Conservation (phyloP, 306 rosid species). For the Prunus kanzakura region DNA sequence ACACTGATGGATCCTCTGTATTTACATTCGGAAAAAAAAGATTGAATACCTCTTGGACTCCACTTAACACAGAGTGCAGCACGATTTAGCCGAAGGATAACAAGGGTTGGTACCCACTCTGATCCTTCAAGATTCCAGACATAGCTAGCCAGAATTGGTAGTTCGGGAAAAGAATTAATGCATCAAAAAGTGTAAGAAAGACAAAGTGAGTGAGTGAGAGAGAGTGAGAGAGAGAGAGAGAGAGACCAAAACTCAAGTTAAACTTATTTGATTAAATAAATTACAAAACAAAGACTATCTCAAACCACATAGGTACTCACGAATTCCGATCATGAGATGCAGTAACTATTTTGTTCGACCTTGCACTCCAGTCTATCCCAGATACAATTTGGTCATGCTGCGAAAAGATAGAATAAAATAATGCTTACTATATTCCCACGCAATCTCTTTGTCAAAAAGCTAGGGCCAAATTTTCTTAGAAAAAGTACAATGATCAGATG, state of each 20-base stretch:
- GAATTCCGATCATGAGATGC: slow-evolving; percentile 97
- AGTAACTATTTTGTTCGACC: slow-evolving; percentile 83
- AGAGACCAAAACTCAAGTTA: neutral
- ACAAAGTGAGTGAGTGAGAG: neutral
- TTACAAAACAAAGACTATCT: slow-evolving; percentile 14
- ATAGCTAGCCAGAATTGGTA: slow-evolving; percentile 46
- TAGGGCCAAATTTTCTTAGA: neutral
- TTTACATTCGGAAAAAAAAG: neutral
- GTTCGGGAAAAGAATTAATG: slow-evolving; percentile 6
- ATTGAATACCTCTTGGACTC: slow-evolving; percentile 88
- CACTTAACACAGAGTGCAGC: slow-evolving; percentile 97
- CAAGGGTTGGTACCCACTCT: slow-evolving; percentile 95
- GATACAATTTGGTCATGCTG: slow-evolving; percentile 97
- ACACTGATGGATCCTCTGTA: neutral
- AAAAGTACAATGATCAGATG: slow-evolving; percentile 2
- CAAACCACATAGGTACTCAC: slow-evolving; percentile 55
- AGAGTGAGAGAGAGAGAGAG: neutral
- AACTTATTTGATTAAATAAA: neutral
- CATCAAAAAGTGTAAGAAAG: neutral
- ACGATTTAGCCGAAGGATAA: slow-evolving; percentile 89
- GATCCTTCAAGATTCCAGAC: slow-evolving; percentile 95
- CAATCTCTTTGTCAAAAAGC: slow-evolving; percentile 20
- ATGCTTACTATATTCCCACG: slow-evolving; percentile 18
- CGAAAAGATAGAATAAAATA: slow-evolving; percentile 13
- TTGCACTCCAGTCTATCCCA: slow-evolving; percentile 89